Evolutionary conservation across 1,139 yeast genomes (phyloP).

Genomic region (Geotrichum citri-aurantii): DNA sequence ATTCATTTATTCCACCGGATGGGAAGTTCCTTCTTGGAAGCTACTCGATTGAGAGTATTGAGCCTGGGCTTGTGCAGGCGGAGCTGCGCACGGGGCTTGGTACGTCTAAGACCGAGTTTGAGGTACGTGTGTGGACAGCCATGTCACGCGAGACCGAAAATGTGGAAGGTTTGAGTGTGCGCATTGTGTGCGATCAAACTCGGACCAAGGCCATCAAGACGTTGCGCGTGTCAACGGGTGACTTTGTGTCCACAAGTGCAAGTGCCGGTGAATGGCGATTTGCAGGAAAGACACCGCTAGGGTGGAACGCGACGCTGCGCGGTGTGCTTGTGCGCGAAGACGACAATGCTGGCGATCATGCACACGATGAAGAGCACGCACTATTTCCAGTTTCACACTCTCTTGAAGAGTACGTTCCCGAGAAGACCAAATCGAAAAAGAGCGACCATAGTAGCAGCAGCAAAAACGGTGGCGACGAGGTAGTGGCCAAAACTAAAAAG

Average conservation of each 20-base stretch:
- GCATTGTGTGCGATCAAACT: slow-evolving; percentile 40
- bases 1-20: slow-evolving; percentile 84
- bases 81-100: slow-evolving; percentile 64
- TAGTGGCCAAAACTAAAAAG: slow-evolving; percentile 8
- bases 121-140: slow-evolving; percentile 54
- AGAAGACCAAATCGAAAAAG: background rate
- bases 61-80: slow-evolving; percentile 53
- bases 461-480: background rate
- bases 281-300: slow-evolving; percentile 53
- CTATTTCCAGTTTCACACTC: background rate
- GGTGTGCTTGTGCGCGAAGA: slow-evolving; percentile 41
- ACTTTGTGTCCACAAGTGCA: slow-evolving; percentile 49
- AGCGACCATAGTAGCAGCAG: background rate
- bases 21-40: slow-evolving; percentile 62
- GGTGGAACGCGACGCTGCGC: slow-evolving; percentile 63
- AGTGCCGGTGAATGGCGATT: slow-evolving; percentile 71
- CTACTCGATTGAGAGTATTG: slow-evolving; percentile 53
- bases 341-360: slow-evolving; percentile 7
- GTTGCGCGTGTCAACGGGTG: slow-evolving; percentile 65
- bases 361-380: slow-evolving; percentile 5
- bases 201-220: slow-evolving; percentile 40
- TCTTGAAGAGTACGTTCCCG: background rate
- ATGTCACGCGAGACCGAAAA: slow-evolving; percentile 47
- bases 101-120: slow-evolving; percentile 61
- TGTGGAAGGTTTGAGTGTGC: slow-evolving; percentile 54